These are phyloP conservation scores for Aureobasidium sp. DNA, from an alignment of 2,329 filamentous ascomycete species.

Conservation along the genomic window DNA sequence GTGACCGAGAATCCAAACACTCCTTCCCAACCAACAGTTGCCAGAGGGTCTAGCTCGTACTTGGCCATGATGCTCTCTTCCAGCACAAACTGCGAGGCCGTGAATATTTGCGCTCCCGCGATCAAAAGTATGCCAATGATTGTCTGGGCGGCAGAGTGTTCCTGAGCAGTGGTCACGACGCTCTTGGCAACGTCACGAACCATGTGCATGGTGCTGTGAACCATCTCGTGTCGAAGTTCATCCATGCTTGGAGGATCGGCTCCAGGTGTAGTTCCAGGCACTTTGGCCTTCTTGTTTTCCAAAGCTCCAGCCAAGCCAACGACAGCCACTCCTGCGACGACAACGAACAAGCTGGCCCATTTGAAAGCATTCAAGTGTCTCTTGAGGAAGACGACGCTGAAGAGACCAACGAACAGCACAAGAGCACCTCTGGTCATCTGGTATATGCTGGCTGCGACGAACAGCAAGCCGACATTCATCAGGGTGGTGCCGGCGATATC, in stretches of 20 bases:
- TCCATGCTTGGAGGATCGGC: conserved; percentile 9
- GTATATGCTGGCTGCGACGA: conserved; percentile 93
- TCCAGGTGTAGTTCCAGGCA: conserved; percentile 23
- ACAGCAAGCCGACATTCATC: conserved; percentile 92
- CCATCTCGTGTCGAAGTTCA: background rate
- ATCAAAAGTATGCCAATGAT: conserved; percentile 83
- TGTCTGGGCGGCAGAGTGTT: conserved; percentile 57
- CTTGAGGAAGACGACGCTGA: conserved; percentile 85
- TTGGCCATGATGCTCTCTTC: conserved; percentile 88
- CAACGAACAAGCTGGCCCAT: conserved; percentile 81
- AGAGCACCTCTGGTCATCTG: conserved; percentile 96
- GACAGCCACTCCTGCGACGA: conserved; percentile 79
- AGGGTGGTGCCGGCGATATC: conserved; percentile 93
- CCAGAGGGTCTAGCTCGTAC: conserved; percentile 74
- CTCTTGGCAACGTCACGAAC: conserved; percentile 26
- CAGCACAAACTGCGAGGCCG: conserved; percentile 89
- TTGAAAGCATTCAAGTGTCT: conserved; percentile 79
- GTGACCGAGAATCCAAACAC: conserved; percentile 83
- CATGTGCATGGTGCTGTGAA: background rate
- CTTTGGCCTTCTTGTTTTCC: conserved; percentile 53
- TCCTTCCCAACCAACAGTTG: conserved; percentile 94
- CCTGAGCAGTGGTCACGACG: conserved; percentile 35
- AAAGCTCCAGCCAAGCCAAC: conserved; percentile 86
- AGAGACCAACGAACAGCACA: conserved; percentile 90
- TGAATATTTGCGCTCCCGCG: conserved; percentile 92